Base-by-base conservation (phyloP, 176 grass and related monocot genomes). In the Echinochloa phyllopogon region DNA sequence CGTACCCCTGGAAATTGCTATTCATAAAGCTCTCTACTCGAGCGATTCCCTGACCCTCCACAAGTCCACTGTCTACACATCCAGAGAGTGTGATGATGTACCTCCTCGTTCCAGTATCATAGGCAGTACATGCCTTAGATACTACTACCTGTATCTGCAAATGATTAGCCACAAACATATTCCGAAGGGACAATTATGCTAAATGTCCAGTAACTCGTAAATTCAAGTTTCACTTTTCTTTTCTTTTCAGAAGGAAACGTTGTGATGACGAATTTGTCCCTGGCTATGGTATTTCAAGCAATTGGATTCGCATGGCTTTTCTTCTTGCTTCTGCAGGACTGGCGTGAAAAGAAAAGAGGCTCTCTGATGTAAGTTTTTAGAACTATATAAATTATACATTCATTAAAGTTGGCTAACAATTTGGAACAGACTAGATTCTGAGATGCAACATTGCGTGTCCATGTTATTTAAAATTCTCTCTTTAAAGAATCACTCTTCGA, bases 301-400 rank as follows among this genome's bases (percentile, higher is more conserved):
- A 59, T 82, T 70, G 80, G 66, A 72, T 72, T 72, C 21, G 52
- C 16, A 15, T 82, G 80, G 80, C 51, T 82, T 60, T 47, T 72
- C 40, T 82, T 82, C 53, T 56, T 82, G 80, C 52, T 82, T 82
- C 53, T 82, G 6, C 80, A 72, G 57, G 80, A 82, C 33, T 72
- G 67, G 80, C 53, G 23, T 72, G 52, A 82, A 57, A 72, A 40
- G 43, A 82, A 40, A 82, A 82, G 80, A 47, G 5, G 24, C 13
- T 69, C 45, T n/a, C 17, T n/a, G 53, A 48, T 43, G 80, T 82
- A 72, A 82, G 80, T 72, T 82, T 82, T 51, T 27, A 8, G 37
- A 55, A 23, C 47, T 15, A 53, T 39, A 59, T 13, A 68, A 37
- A 13, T n/a, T 50, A 27, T 29, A 56, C 9, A 24, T 55, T 44